Evolutionary conservation across 768 basidiomycete species (phyloP), one percentile per base, ranked within the genome.

Genomic region (Steccherinum ochraceum): DNA sequence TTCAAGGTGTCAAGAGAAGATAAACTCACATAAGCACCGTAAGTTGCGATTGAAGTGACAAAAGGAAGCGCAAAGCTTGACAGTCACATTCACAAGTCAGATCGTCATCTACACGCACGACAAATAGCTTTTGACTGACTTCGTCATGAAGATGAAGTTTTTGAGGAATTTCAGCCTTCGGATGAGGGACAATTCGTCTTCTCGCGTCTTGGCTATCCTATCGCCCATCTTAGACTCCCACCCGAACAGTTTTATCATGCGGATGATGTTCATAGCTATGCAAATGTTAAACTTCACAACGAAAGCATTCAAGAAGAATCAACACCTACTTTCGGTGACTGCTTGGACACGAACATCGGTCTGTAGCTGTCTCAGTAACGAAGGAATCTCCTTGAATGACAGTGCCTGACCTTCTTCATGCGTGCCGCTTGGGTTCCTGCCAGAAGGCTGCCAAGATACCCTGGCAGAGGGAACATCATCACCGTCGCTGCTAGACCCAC

Each of bases 21-120:
- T 39, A n/a, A 23, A 58, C 77, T 45, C 66, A 81, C 71, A 54
- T 81, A 86, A 5, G 78, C 71, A 4, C 75, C 69, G 56, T 77
- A 86, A 2, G 82, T 80, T 12, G 76, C 72, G 40, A 83, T 58
- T 84, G 86, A 86, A 24, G 77, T 80, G 1, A 75, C 42, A 11
- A 86, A 61, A 0, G 86, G 84, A 44, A 86, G 72, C 24, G 78
- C 50, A 54, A 72, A 78, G 58, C 81, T 84, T 49, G 1, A 25
- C 3, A 10, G 12, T 26, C 10, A n/a, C 26, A 46, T 45, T 40
- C 43, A 49, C 26, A 44, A 16, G 40, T 16, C 48, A 51, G 20
- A 18, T 39, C 40, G 16, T 30, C 42, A 25, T 12, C n/a, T n/a
- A n/a, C 47, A 5, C 27, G 16, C 50, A 49, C n/a, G 19, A 40